Conservation (phyloP, 2,329 filamentous ascomycete genomes). For the Epichloe sibirici region DNA sequence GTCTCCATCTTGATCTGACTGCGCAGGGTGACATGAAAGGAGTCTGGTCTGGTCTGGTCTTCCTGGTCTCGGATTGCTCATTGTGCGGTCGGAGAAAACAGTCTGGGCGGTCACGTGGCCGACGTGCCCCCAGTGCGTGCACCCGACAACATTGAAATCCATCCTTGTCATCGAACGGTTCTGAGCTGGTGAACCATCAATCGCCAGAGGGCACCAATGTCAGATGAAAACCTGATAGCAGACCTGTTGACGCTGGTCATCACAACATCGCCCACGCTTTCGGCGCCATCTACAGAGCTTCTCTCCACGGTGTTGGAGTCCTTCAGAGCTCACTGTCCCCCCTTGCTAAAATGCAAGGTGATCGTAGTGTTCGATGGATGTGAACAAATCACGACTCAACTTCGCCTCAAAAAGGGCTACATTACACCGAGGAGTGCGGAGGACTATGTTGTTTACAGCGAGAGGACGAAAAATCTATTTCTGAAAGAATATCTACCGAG, state of each 20-base stretch:
- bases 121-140: no score
- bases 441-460: conserved; percentile 31
- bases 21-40: neutral
- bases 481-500: conserved; percentile 9
- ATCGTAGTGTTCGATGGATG: conserved; percentile 41
- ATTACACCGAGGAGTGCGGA: conserved; percentile 33
- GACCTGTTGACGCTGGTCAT: conserved; percentile 26
- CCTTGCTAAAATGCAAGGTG: conserved; percentile 29
- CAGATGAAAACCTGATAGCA: neutral
- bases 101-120: no score
- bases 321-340: conserved; percentile 30
- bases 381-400: conserved; percentile 30
- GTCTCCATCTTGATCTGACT: neutral
- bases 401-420: conserved; percentile 41
- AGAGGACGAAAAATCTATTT: conserved; percentile 30
- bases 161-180: no score
- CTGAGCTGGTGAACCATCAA: neutral
- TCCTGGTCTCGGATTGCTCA: no score
- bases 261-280: conserved; percentile 44
- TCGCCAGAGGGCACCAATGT: neutral
- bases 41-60: no score
- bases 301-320: conserved; percentile 33
- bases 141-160: no score
- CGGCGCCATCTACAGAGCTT: conserved; percentile 39
- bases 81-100: no score